Conservation (phyloP, 192 early-diverging fungal species). For the Physocladia obscura region DNA sequence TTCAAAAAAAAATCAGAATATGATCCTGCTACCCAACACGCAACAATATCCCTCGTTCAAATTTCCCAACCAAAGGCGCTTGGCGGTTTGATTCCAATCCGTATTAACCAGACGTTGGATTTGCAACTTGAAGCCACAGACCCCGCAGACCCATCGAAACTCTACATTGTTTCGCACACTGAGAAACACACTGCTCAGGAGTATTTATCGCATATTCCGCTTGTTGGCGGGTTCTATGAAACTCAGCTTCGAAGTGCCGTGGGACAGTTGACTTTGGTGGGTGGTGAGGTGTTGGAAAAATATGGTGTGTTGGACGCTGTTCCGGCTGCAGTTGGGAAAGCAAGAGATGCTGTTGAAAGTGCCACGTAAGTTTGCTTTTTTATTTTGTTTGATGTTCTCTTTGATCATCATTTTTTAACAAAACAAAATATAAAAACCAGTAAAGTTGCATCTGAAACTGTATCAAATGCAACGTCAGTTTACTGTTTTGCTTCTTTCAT, state of each 20-base stretch:
- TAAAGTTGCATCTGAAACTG: background rate
- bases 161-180: conserved; percentile 42
- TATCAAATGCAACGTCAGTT: background rate
- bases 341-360: conserved; percentile 27
- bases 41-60: conserved; percentile 30
- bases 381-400: background rate
- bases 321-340: conserved; percentile 40
- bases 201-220: conserved; percentile 44
- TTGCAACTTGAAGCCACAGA: conserved; percentile 46
- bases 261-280: conserved; percentile 43
- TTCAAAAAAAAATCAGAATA: too few relatives aligned
- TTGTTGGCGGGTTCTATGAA: conserved; percentile 46
- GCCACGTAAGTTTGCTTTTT: conserved; percentile 26
- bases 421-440: too few relatives aligned
- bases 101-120: conserved; percentile 44
- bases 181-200: conserved; percentile 47
- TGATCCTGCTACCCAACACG: conserved; percentile 31
- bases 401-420: too few relatives aligned
- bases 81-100: conserved; percentile 48
- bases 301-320: conserved; percentile 47
- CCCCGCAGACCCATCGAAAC: conserved; percentile 16
- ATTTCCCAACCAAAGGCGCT: conserved; percentile 42
- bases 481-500: background rate
- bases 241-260: conserved; percentile 38
- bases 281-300: conserved; percentile 44